Evolutionary conservation across 2,329 filamentous ascomycete genomes (phyloP).

Genomic region (Zymoseptoria brevis): DNA sequence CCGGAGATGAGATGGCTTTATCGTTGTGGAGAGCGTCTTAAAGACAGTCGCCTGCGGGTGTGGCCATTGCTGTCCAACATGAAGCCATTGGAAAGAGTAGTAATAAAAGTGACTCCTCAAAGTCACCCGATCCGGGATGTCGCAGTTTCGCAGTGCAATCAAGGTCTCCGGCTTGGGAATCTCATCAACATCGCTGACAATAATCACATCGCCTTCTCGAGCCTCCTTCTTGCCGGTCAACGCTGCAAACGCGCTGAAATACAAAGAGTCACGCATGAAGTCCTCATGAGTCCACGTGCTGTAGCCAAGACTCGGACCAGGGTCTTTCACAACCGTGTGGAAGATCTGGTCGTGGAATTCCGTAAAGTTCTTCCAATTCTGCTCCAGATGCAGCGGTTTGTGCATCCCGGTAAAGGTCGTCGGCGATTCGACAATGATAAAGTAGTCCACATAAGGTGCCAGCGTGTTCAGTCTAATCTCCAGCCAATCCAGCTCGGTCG

Average conservation of each 20-base stretch:
- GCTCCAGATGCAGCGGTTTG: slow-evolving; percentile 48
- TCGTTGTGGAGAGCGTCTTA: slow-evolving; percentile 39
- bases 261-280: slow-evolving; percentile 50
- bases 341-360: slow-evolving; percentile 54
- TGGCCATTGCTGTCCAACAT: slow-evolving; percentile 38
- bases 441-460: slow-evolving; percentile 54
- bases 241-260: slow-evolving; percentile 47
- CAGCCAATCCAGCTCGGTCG: slow-evolving; percentile 57
- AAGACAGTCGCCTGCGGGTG: slow-evolving; percentile 56
- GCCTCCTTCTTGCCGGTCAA: slow-evolving; percentile 40
- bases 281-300: slow-evolving; percentile 47
- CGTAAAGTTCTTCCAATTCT: slow-evolving; percentile 46
- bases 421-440: slow-evolving; percentile 53
- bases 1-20: slow-evolving; percentile 49
- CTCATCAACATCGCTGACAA: slow-evolving; percentile 57
- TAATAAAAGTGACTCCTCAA: slow-evolving; percentile 23
- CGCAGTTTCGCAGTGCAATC: slow-evolving; percentile 19
- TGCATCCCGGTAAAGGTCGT: slow-evolving; percentile 50
- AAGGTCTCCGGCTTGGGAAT: slow-evolving; percentile 36
- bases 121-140: slow-evolving; percentile 20
- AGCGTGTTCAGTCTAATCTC: slow-evolving; percentile 56
- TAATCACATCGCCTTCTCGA: slow-evolving; percentile 45
- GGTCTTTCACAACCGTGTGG: slow-evolving; percentile 44
- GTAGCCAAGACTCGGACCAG: slow-evolving; percentile 35
- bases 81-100: slow-evolving; percentile 24